Base-by-base conservation (phyloP, 768 basidiomycete genomes). In the Tulasnella sp. region DNA sequence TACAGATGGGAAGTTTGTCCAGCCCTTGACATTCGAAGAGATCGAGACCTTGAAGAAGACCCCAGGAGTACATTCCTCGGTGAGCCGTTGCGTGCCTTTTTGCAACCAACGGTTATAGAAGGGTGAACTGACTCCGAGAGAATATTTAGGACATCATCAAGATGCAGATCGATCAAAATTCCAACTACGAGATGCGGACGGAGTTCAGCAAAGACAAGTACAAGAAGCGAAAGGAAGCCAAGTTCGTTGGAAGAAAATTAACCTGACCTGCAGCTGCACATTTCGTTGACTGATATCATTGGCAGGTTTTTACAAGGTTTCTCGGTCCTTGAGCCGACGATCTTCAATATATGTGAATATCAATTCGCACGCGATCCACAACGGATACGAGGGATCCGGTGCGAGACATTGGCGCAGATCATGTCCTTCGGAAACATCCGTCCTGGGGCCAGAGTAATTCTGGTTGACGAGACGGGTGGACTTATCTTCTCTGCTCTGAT, bases 141-240 rank as follows among this genome's bases (percentile, higher is more conserved):
- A n/a, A n/a, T n/a, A n/a, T n/a, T 3, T 73, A 96, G 85, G 94
- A 97, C 67, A 97, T 99, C 54, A 95, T 98, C 69, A 84, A 88
- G 68, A 84, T 78, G 70, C 95, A 98, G 71, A 95, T 97, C 49
- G 91, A 90, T 66, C 81, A 85, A 67, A 95, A 98, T 67, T 85
- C 88, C 29, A 88, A 89, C 66, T 99, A 88, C 70, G 83, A 84
- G 10, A 75, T 98, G 51, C 98, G 98, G 73, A 98, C 94, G 1
- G 96, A 95, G 71, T 98, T 94, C 71, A 93, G 89, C 72, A 98
- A 99, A 72, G 94, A 98, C 68, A 99, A 99, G 70, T 99, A 97
- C 73, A 86, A 82, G 70, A 95, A 94, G 70, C 79, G 91, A 41
- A 99, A 99, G 71, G 90, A 94, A 73, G 92, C 89, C 59, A 99